Base-by-base conservation (phyloP, 768 basidiomycete genomes). In the Lactarius quietus region DNA sequence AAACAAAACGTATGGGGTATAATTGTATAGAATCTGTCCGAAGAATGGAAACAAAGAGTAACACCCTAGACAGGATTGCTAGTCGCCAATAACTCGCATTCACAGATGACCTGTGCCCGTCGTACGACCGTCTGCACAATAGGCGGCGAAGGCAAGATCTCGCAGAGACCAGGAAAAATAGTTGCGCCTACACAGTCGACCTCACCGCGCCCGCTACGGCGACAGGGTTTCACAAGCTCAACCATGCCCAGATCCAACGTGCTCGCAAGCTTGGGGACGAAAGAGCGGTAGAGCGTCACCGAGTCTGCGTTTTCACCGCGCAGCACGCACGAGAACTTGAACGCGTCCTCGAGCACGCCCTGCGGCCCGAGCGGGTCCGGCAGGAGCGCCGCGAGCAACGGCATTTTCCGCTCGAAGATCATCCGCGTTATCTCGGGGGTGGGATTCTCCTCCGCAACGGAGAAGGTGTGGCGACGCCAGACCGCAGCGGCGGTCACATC, bases 401-500 rank as follows among this genome's bases (percentile, higher is more conserved):
- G 88, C 58, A 93, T 83, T 67, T 88, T 84, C 65, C 93, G 92
- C n/a, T 77, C 74, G 51, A 94, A 80, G 71, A 93, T 87, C 73
- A 76, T 80, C 35, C 80, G 70, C 1, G 84, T 81, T 82, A 90
- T 88, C 56, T 88, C 86, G 7, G 86, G 83, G 0, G 89, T 86
- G 74, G 87, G 88, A 0, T 82, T 73, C 35, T 93, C 90, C 60
- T 94, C 89, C 4, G 92, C 90, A 0, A 92, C 92, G 17, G 89
- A 87, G 76, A 93, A 93, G 3, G 92, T 94, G 73, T 94, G 92
- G 12, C 91, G 84, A 31, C 93, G 85, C 93, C 93, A 95, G 28
- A 95, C 92, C 52, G 85, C 83, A 0, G 93, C 93, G 18, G 95
- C 90, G 5, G 90, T 86, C 10, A 92, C 87, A 72, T 94, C 90